Evolutionary conservation across 331 rosid genomes (phyloP).

Genomic region (Pyrus hybrid): DNA sequence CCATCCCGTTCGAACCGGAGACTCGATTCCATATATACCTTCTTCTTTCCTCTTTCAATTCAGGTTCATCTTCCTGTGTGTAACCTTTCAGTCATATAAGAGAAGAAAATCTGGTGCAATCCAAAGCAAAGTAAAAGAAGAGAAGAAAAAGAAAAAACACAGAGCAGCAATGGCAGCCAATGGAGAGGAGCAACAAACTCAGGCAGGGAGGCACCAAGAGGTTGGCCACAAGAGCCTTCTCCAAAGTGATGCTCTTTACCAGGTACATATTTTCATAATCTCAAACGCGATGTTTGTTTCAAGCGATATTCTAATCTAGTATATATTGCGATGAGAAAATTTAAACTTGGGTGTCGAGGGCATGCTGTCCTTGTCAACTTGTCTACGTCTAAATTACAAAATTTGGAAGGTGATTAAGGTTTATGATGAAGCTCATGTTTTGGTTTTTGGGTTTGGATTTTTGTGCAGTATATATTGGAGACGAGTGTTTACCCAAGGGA

Average conservation of each 20-base stretch:
- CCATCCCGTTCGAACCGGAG: constrained; percentile 31
- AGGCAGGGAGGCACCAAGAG: constrained; percentile 69
- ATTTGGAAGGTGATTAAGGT: neutral
- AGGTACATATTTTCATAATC: constrained; percentile 27
- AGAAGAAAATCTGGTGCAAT: neutral
- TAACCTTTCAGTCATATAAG: neutral
- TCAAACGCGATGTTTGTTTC: too few relatives aligned
- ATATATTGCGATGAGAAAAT: too few relatives aligned
- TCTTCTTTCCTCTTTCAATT: neutral
- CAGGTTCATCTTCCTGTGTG: constrained; percentile 1
- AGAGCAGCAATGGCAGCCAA: constrained; percentile 43
- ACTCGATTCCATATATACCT: constrained; percentile 12
- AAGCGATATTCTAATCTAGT: too few relatives aligned
- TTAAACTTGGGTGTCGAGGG: too few relatives aligned
- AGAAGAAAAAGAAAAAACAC: neutral
- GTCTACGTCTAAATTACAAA: too few relatives aligned
- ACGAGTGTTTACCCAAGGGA: constrained; percentile 95
- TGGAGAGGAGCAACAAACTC: constrained; percentile 39
- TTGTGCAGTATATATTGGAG: constrained; percentile 66
- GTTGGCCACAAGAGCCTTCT: constrained; percentile 91
- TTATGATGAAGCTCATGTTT: neutral
- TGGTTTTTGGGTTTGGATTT: constrained; percentile 1
- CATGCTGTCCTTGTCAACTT: too few relatives aligned
- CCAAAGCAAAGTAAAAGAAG: neutral
- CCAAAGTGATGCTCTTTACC: constrained; percentile 89